phyloP scores from a whole-genome alignment of 1,284 basidiomycete genomes.

The Coniophora puteana region DNA sequence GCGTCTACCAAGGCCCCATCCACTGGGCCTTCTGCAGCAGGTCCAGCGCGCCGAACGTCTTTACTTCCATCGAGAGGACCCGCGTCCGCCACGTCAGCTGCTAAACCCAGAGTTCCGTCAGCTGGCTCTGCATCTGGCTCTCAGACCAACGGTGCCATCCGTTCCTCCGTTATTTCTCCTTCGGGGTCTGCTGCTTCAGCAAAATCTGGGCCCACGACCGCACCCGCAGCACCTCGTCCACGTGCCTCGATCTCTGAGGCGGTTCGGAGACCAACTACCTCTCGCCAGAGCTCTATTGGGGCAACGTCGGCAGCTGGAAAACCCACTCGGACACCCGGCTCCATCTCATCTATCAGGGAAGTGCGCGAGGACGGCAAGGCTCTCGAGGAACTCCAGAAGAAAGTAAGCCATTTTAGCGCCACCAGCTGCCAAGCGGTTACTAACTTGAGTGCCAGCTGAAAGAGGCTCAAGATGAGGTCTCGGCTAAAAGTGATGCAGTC shows the following conservation, averaged over 20 bases:
- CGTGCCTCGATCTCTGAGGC: slow-evolving; percentile 55
- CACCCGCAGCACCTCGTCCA: slow-evolving; percentile 39
- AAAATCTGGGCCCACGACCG: slow-evolving; percentile 27
- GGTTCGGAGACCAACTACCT: slow-evolving; percentile 40
- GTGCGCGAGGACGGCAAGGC: slow-evolving; percentile 57
- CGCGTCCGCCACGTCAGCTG: slow-evolving; percentile 32
- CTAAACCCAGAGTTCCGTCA: slow-evolving; percentile 30
- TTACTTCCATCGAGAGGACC: slow-evolving; percentile 36
- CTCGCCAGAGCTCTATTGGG: slow-evolving; percentile 27
- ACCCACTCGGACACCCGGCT: slow-evolving; percentile 43
- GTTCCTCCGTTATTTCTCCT: slow-evolving; percentile 52
- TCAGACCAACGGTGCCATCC: slow-evolving; percentile 33
- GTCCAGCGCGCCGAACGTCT: slow-evolving; percentile 42
- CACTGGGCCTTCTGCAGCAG: slow-evolving; percentile 29
- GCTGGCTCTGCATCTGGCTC: slow-evolving; percentile 36
- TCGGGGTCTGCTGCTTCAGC: slow-evolving; percentile 34
- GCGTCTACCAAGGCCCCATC: slow-evolving; percentile 31
- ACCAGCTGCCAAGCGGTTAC: slow-evolving; percentile 9
- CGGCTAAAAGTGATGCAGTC: slow-evolving; percentile 45
- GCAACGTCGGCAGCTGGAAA: slow-evolving; percentile 27
- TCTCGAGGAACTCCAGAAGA: slow-evolving; percentile 53
- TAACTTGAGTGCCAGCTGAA: slow-evolving; percentile 43
- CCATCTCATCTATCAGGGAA: slow-evolving; percentile 69
- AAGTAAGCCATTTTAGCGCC: slow-evolving; percentile 40
- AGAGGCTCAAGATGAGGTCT: slow-evolving; percentile 49